Evolutionary conservation across 371 early-diverging fungal genomes (phyloP).

Genomic region (Mortierella sp.): DNA sequence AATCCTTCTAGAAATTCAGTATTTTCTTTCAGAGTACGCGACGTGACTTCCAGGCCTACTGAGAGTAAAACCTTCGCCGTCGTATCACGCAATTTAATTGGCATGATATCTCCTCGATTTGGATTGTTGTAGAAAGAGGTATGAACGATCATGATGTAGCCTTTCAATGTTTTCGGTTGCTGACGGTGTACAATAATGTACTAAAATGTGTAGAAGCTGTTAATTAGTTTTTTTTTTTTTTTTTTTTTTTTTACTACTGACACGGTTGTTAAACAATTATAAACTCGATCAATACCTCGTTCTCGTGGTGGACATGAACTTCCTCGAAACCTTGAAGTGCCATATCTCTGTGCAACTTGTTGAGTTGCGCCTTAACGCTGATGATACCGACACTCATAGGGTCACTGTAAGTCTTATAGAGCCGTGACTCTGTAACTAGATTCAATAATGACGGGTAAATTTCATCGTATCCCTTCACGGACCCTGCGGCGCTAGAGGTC

Average conservation of each 20-base stretch:
- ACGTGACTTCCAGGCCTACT: conserved; percentile 60
- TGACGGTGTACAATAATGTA: conserved; percentile 93
- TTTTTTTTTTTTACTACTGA: too few relatives aligned
- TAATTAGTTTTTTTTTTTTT: not conserved
- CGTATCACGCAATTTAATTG: conserved; percentile 75
- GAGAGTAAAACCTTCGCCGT: conserved; percentile 65
- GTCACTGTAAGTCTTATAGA: conserved; percentile 69
- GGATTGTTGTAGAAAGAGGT: conserved; percentile 80
- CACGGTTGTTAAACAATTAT: not conserved
- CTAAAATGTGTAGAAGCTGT: conserved; percentile 33
- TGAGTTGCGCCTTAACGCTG: conserved; percentile 79
- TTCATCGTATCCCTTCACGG: conserved; percentile 97
- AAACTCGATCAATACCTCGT: conserved; percentile 63
- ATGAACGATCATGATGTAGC: conserved; percentile 91
- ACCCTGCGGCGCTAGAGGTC: conserved; percentile 91
- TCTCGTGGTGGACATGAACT: conserved; percentile 95
- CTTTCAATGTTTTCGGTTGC: conserved; percentile 90
- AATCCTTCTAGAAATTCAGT: conserved; percentile 68
- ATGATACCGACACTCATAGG: conserved; percentile 71
- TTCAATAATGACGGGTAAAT: conserved; percentile 88
- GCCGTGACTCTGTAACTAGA: conserved; percentile 88
- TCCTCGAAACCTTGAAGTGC: conserved; percentile 87
- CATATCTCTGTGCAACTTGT: conserved; percentile 84
- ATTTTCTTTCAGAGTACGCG: conserved; percentile 24
- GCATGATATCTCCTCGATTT: conserved; percentile 59